These are phyloP conservation scores for Metarhizium sp. DNA, from an alignment of 2,329 filamentous ascomycete genomes.

Conservation along the genomic window DNA sequence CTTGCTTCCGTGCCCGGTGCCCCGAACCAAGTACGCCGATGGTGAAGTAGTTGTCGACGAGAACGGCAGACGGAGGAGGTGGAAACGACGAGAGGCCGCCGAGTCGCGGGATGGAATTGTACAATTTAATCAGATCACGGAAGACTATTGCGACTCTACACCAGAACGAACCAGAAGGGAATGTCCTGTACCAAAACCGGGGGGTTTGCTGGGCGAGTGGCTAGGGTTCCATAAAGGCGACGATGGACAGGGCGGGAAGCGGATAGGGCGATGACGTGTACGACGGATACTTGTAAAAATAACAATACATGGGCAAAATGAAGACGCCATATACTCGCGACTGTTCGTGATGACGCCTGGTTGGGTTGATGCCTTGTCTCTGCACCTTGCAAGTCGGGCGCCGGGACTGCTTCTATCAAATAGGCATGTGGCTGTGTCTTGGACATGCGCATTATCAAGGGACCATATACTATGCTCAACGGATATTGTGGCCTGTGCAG, in stretches of 20 bases:
- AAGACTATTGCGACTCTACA: constrained; percentile 23
- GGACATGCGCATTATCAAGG: too few relatives aligned
- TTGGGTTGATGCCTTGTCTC: neutral
- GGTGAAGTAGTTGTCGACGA: constrained; percentile 41
- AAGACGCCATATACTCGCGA: neutral
- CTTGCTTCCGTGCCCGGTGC: constrained; percentile 81
- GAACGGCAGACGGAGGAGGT: constrained; percentile 34
- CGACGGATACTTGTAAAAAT: neutral
- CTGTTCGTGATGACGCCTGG: neutral
- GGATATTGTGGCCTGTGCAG: too few relatives aligned
- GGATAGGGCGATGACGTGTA: constrained; percentile 14
- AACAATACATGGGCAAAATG: neutral
- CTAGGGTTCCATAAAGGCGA: constrained; percentile 53
- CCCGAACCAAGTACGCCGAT: constrained; percentile 66
- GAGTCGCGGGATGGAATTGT: constrained; percentile 37
- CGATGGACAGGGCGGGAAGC: constrained; percentile 12
- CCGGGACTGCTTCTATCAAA: too few relatives aligned
- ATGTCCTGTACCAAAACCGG: constrained; percentile 88
- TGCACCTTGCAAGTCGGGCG: too few relatives aligned
- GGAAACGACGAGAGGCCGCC: constrained; percentile 27
- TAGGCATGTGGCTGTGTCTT: too few relatives aligned
- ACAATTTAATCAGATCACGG: constrained; percentile 33
- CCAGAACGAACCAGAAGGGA: constrained; percentile 50
- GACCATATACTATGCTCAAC: too few relatives aligned
- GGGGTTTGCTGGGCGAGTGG: constrained; percentile 65